Percentiles rank a stretch among this genome's conserved stretches.
Evolutionary conservation across 805 yeast species (phyloP).

Genomic region (Kluyveromyces lactis): DNA sequence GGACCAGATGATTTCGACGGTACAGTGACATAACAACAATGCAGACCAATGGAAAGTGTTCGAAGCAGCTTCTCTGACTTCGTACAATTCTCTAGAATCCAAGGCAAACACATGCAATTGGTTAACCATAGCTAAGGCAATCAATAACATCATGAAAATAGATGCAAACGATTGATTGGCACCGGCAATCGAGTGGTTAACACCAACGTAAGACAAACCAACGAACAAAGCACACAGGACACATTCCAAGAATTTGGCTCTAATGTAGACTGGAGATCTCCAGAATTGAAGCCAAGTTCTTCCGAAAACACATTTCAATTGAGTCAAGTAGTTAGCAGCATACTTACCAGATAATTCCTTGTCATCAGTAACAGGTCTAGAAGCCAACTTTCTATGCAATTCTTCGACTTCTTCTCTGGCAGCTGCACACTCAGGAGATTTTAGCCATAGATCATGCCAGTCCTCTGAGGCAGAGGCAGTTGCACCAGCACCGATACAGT

Average conservation of each 20-base stretch:
- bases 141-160: constrained; percentile 46
- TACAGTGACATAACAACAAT: constrained; percentile 37
- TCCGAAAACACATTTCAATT: constrained; percentile 36
- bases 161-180: constrained; percentile 57
- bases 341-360: constrained; percentile 33
- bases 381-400: constrained; percentile 41
- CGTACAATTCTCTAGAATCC: constrained; percentile 54
- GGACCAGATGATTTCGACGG: constrained; percentile 43
- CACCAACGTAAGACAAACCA: constrained; percentile 59
- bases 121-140: constrained; percentile 45
- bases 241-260: constrained; percentile 48
- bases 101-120: constrained; percentile 58
- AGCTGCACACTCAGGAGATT: constrained; percentile 41
- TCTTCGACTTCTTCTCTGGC: constrained; percentile 44
- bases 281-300: constrained; percentile 55
- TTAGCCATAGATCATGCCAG: constrained; percentile 57
- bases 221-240: constrained; percentile 49
- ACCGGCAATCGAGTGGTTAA: constrained; percentile 54
- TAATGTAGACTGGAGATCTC: constrained; percentile 55
- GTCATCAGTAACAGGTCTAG: constrained; percentile 27
- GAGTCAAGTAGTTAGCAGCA: constrained; percentile 38
- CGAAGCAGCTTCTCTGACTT: constrained; percentile 67
- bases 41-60: constrained; percentile 63
- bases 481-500: constrained; percentile 76
- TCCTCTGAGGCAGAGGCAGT: constrained; percentile 51